These are phyloP conservation scores for Firmiana major DNA, from an alignment of 345 rosid genomes.

Conservation along the genomic window DNA sequence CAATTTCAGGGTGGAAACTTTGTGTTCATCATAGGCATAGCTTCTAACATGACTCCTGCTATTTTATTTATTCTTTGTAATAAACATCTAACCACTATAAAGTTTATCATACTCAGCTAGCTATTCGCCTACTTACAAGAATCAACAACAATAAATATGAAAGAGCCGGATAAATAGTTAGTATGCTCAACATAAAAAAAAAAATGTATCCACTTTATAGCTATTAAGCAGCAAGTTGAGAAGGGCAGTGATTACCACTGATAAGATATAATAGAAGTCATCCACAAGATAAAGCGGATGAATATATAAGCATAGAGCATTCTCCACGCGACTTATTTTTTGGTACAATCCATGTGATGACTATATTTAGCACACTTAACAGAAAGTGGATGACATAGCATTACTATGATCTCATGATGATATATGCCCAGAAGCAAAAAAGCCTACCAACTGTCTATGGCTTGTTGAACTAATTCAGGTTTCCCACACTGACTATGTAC, in stretches of 20 bases:
- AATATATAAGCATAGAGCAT: background rate
- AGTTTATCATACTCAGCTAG: background rate
- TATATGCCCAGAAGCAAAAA: conserved; percentile 4
- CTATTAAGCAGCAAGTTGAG: background rate
- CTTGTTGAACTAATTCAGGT: conserved; percentile 58
- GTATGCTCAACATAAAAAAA: background rate
- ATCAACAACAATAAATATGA: background rate
- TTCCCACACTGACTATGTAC: conserved; percentile 68
- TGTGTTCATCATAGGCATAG: background rate
- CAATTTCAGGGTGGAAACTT: background rate
- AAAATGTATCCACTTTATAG: background rate
- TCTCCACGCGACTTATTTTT: background rate
- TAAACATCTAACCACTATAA: background rate
- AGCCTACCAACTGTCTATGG: conserved; percentile 83
- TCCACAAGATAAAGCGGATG: background rate
- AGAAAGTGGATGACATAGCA: background rate
- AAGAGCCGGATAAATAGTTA: background rate
- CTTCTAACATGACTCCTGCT: background rate
- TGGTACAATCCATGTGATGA: background rate
- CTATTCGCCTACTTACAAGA: background rate
- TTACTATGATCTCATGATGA: background rate
- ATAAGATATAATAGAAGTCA: background rate
- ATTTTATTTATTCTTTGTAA: background rate
- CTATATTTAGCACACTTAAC: background rate
- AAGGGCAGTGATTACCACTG: background rate